A percentile compares a stretch with the other conserved stretches of the same genome.
Conservation (phyloP, 495 filamentous ascomycete species). For the Lasiosphaeria hispida region DNA sequence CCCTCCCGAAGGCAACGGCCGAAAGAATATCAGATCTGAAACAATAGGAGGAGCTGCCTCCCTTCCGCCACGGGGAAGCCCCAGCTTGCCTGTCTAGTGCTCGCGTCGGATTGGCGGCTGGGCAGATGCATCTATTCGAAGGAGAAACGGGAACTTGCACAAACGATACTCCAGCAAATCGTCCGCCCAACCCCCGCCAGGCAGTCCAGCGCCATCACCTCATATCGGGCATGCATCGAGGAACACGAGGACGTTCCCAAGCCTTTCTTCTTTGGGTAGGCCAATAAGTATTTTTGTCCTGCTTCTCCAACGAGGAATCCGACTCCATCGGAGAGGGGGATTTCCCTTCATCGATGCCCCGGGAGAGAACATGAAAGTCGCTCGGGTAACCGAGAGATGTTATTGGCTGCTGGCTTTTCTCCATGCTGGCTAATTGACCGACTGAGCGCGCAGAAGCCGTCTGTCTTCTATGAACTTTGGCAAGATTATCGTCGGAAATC, state of each 20-base stretch:
- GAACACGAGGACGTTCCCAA: slow-evolving; percentile 26
- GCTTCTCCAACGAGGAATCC: background rate
- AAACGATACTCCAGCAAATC: slow-evolving; percentile 31
- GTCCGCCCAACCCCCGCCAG: slow-evolving; percentile 18
- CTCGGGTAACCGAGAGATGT: slow-evolving; percentile 9
- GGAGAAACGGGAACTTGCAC: slow-evolving; percentile 37
- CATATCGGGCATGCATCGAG: slow-evolving; percentile 30
- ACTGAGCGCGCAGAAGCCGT: background rate
- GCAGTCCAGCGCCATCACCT: slow-evolving; percentile 21
- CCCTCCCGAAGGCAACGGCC: slow-evolving; percentile 29
- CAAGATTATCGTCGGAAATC: background rate
- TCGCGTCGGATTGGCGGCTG: slow-evolving; percentile 31
- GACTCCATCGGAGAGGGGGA: slow-evolving; percentile 2
- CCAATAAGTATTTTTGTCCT: slow-evolving; percentile 14
- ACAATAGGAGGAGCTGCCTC: slow-evolving; percentile 29
- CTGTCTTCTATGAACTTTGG: background rate
- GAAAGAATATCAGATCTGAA: slow-evolving; percentile 37
- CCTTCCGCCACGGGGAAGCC: slow-evolving; percentile 16
- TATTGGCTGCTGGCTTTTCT: slow-evolving; percentile 4
- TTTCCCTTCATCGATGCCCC: slow-evolving; percentile 5
- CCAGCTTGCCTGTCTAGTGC: slow-evolving; percentile 14
- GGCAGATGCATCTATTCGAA: slow-evolving; percentile 29
- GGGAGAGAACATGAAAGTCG: background rate
- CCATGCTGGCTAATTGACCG: background rate
- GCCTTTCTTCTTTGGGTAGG: slow-evolving; percentile 18